Evolutionary conservation across 257 asterid species (phyloP).

Genomic region (Penstemon newberryi): DNA sequence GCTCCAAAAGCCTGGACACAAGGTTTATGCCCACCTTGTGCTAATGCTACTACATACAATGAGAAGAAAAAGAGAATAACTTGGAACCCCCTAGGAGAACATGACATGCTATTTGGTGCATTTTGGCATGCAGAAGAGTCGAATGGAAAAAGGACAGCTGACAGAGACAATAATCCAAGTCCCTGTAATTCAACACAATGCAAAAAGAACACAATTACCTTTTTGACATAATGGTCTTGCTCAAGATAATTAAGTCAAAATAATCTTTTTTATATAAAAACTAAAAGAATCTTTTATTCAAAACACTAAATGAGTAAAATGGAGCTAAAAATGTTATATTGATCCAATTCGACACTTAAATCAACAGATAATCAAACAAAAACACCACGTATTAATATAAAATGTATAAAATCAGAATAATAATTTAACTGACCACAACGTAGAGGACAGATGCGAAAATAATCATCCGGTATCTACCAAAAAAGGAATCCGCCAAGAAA

Average conservation of each 20-base stretch:
- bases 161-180: conserved; percentile 46
- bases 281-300: background rate
- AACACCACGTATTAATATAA: background rate
- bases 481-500: conserved; percentile 51
- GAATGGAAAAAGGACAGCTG: conserved; percentile 40
- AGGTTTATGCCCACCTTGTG: conserved; percentile 79
- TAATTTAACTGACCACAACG: conserved; percentile 39
- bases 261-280: background rate
- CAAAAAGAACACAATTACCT: conserved; percentile 13
- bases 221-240: conserved; percentile 2
- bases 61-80: conserved; percentile 55
- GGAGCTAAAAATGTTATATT: background rate
- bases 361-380: background rate
- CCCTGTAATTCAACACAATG: conserved; percentile 36
- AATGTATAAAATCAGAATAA: background rate
- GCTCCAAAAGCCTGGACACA: conserved; percentile 78
- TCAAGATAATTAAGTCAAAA: conserved; percentile 17
- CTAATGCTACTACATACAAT: conserved; percentile 53
- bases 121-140: conserved; percentile 37
- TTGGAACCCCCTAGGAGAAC: conserved; percentile 51
- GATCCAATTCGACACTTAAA: background rate
- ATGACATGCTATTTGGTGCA: conserved; percentile 21
- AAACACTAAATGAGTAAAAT: background rate
- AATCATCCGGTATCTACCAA: conserved; percentile 57
- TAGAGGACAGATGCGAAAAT: conserved; percentile 42